Base-by-base conservation (phyloP, 208 protist genomes). In the Sergeia podlipaevii region DNA sequence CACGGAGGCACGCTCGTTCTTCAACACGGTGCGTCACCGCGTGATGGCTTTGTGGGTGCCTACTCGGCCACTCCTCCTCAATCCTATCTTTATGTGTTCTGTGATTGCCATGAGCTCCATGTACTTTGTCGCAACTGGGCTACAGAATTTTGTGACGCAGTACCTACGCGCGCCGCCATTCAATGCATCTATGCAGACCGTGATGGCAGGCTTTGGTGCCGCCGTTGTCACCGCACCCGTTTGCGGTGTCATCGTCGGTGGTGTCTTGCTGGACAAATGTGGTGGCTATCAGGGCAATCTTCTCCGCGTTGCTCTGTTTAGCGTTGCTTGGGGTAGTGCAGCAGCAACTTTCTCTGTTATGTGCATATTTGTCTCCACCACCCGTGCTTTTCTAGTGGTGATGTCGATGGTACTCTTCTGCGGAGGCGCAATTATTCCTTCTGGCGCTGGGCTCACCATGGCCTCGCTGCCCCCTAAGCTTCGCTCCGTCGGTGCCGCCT, bases 121-220 rank as follows among this genome's bases (percentile, higher is more conserved):
- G 17, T 97, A 96, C 72, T 96, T 96, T 70, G 84, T 96, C 34
- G 87, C 90, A 10, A 95, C 90, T 0, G 89, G 82, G 2, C 60
- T 97, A 30, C 89, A 96, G 48, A 85, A 95, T 55, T 97, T 90
- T 49, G 67, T 97, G n/a, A 97, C 93, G 37, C 75, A 73, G 57
- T 97, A 96, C 56, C 74, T 96, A 45, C 78, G 65, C 11, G 78
- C 74, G 11, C 63, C 65, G 20, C 85, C 85, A 7, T 92, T 91
- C 60, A 80, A 87, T 38, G 85, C 84, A 1, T 85, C 85, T 2
- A 88, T 88, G 74, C 37, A 73, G 28, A 87, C 77, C 26, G 84
- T 96, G 44, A 90, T 92, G 65, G 20, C 80, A 18, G 81, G 84
- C 23, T 96, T 96, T 51, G 82, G 85, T 44, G 64, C 60, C 11